Evolutionary conservation across 2,329 filamentous ascomycete species (phyloP).

Genomic region (Trichoderma gracile): DNA sequence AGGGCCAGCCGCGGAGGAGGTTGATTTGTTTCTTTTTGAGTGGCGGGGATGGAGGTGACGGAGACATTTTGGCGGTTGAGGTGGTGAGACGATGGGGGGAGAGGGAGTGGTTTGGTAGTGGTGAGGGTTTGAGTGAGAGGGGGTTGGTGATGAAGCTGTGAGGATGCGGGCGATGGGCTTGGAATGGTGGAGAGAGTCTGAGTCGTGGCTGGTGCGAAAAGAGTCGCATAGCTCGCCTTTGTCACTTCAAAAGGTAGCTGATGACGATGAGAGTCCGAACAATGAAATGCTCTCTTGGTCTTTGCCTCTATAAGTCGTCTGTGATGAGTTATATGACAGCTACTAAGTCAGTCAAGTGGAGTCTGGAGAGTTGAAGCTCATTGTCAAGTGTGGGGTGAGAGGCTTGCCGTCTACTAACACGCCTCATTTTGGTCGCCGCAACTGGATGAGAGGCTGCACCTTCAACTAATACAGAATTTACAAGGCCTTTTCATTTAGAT

Average conservation of each 20-base stretch:
- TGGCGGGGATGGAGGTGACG: background rate
- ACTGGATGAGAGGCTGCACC: too few relatives aligned
- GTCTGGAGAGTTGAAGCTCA: background rate
- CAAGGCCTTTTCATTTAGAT: too few relatives aligned
- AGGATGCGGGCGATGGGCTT: background rate
- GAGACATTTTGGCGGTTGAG: background rate
- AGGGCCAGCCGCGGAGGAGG: conserved; percentile 69
- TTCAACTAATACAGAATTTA: too few relatives aligned
- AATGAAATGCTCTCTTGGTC: background rate
- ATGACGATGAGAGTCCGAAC: background rate
- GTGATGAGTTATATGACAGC: background rate
- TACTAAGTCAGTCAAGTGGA: background rate
- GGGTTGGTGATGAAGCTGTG: background rate
- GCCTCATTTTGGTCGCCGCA: background rate
- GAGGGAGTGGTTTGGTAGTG: background rate
- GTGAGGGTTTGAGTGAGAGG: background rate
- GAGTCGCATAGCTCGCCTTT: background rate
- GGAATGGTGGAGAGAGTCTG: conserved; percentile 3
- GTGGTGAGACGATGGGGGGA: background rate
- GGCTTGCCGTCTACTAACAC: background rate
- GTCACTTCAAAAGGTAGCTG: background rate
- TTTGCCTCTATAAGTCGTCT: background rate
- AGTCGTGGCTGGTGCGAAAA: background rate
- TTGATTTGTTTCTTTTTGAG: conserved; percentile 53
- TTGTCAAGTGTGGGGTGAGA: conserved; percentile 2